phyloP scores from a whole-genome alignment of 257 asterid species.

The Capsicum rhomboideum region DNA sequence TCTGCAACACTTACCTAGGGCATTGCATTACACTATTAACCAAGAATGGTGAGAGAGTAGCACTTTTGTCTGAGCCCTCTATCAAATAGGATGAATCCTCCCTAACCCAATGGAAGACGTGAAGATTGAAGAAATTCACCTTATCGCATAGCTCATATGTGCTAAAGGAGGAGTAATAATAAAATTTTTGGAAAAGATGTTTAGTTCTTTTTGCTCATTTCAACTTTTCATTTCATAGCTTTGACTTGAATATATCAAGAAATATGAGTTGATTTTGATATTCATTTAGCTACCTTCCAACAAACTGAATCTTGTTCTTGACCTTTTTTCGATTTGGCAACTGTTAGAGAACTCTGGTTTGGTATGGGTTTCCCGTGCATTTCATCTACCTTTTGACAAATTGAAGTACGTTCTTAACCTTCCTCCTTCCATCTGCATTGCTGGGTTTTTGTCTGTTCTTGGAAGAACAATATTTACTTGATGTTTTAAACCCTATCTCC shows the following conservation, averaged over 20 bases:
- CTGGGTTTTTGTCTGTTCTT: neutral
- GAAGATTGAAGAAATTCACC: neutral
- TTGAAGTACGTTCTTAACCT: neutral
- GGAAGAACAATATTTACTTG: neutral
- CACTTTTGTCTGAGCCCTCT: neutral
- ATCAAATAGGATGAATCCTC: neutral
- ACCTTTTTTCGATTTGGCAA: neutral
- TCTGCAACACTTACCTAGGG: neutral
- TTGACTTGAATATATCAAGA: neutral
- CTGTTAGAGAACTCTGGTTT: neutral
- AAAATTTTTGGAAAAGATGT: neutral
- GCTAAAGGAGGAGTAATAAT: neutral
- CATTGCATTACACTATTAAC: neutral
- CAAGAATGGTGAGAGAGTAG: neutral
- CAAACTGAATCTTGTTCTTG: neutral
- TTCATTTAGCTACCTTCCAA: neutral
- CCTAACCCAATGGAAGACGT: neutral
- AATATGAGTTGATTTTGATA: neutral
- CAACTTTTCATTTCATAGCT: neutral
- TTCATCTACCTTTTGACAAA: neutral
- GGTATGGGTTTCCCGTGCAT: neutral
- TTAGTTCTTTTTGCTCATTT: neutral
- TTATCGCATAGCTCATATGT: neutral
- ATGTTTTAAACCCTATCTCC: neutral
- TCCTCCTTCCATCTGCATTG: neutral